Percentiles rank a stretch among this genome's conserved stretches.
These are phyloP conservation scores for Xylariaceae sp. DNA, from an alignment of 2,329 filamentous ascomycete species.

Conservation along the genomic window DNA sequence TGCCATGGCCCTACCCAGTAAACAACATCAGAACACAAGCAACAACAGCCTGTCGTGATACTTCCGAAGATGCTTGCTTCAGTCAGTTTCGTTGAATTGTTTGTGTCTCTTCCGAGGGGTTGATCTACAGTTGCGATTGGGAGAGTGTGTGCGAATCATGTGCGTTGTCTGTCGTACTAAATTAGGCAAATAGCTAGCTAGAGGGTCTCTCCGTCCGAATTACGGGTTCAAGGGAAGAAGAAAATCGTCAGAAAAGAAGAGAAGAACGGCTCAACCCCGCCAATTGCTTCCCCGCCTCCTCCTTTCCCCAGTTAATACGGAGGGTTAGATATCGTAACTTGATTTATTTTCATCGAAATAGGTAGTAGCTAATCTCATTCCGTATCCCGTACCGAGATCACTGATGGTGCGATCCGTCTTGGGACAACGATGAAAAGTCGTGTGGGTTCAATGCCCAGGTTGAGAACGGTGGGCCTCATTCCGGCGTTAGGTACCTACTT, in stretches of 20 bases:
- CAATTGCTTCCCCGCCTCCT: background rate
- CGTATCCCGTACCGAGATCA: slow-evolving; percentile 16
- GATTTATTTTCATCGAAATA: no score
- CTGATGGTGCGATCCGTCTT: slow-evolving; percentile 26
- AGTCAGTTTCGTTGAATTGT: no score
- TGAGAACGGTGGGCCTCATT: slow-evolving; percentile 2
- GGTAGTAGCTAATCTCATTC: no score
- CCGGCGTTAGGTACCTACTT: background rate
- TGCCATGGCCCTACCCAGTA: background rate
- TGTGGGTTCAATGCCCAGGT: slow-evolving; percentile 15
- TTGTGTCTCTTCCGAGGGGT: slow-evolving; percentile 7
- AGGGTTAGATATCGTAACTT: no score
- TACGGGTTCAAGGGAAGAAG: background rate
- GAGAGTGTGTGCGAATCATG: slow-evolving; percentile 8
- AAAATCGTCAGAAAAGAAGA: background rate
- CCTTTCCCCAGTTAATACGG: no score
- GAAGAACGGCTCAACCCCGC: background rate
- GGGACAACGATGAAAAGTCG: no score
- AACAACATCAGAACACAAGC: background rate
- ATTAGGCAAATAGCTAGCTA: slow-evolving; percentile 7
- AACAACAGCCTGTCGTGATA: no score
- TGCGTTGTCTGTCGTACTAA: slow-evolving; percentile 9
- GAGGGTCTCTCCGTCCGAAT: background rate
- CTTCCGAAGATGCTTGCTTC: no score
- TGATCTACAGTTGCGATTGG: slow-evolving; percentile 8